A percentile compares a stretch with the other conserved stretches of the same genome.
Conservation (phyloP, 2,329 filamentous ascomycete species). For the Daldinia eschscholtzii region DNA sequence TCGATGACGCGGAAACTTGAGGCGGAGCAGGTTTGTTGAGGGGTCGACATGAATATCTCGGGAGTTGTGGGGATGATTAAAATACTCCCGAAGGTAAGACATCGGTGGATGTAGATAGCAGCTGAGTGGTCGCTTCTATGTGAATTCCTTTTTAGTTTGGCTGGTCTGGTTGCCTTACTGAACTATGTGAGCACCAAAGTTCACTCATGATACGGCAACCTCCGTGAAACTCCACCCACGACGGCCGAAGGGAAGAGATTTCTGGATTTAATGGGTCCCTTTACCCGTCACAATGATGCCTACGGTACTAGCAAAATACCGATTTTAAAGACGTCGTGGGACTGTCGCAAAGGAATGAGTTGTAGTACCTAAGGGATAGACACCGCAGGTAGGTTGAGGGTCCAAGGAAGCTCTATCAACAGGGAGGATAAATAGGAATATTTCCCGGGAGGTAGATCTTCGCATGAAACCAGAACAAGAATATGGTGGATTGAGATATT, state of each 20-base stretch:
- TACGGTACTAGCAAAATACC: not conserved
- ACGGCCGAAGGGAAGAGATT: not conserved
- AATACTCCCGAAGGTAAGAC: not conserved
- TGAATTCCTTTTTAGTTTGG: not conserved
- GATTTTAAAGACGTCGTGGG: not conserved
- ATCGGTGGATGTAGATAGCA: not conserved
- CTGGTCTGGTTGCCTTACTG: conserved; percentile 7
- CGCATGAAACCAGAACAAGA: not conserved
- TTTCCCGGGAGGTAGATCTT: not conserved
- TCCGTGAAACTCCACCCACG: not conserved
- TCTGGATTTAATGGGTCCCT: not conserved
- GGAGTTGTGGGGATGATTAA: not conserved
- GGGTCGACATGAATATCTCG: not conserved
- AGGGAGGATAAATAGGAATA: not conserved
- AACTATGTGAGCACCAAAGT: not conserved
- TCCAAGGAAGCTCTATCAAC: not conserved
- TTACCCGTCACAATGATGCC: not conserved
- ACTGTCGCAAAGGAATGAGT: not conserved
- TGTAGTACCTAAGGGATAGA: not conserved
- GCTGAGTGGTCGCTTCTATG: not conserved
- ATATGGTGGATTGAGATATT: not conserved
- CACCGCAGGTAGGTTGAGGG: not conserved
- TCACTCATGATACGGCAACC: not conserved
- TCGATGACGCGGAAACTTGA: not conserved
- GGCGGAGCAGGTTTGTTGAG: not conserved